A percentile compares a stretch with the other conserved stretches of the same genome.
These are phyloP conservation scores for Tricholoma sp. DNA, from an alignment of 768 basidiomycete genomes.

Conservation along the genomic window DNA sequence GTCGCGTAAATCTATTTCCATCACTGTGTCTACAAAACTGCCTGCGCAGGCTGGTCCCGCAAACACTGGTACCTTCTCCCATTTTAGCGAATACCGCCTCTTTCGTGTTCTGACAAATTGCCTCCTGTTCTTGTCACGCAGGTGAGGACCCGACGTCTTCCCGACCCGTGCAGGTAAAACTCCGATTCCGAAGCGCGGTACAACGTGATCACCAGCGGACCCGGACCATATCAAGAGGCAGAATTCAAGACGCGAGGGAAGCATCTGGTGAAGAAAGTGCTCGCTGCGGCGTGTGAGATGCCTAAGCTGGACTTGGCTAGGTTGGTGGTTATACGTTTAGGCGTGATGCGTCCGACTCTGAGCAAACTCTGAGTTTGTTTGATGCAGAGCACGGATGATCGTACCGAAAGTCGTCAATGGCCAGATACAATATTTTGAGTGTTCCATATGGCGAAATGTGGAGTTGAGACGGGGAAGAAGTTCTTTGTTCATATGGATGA, in stretches of 20 bases:
- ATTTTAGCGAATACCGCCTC: too few species aligned
- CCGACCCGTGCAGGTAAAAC: background rate
- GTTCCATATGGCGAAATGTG: background rate
- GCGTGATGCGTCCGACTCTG: background rate
- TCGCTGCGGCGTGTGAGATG: constrained; percentile 1
- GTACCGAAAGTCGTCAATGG: background rate
- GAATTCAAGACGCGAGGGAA: constrained; percentile 3
- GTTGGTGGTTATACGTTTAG: background rate
- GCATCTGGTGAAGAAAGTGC: constrained; percentile 1
- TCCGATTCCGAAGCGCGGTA: background rate
- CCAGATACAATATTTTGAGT: background rate
- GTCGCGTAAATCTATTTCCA: background rate
- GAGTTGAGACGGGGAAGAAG: background rate
- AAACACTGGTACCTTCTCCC: background rate
- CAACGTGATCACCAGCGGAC: background rate
- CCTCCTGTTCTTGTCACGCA: background rate
- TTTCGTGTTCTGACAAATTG: background rate
- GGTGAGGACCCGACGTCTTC: background rate
- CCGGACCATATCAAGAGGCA: background rate
- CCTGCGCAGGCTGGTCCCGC: background rate
- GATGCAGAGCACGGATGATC: background rate
- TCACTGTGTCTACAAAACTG: background rate
- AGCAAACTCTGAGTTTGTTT: too few species aligned
- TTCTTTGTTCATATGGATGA: background rate
- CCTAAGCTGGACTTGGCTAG: background rate